phyloP scores from a whole-genome alignment of 306 rosid genomes.

The Sphenostylis stenocarpa region DNA sequence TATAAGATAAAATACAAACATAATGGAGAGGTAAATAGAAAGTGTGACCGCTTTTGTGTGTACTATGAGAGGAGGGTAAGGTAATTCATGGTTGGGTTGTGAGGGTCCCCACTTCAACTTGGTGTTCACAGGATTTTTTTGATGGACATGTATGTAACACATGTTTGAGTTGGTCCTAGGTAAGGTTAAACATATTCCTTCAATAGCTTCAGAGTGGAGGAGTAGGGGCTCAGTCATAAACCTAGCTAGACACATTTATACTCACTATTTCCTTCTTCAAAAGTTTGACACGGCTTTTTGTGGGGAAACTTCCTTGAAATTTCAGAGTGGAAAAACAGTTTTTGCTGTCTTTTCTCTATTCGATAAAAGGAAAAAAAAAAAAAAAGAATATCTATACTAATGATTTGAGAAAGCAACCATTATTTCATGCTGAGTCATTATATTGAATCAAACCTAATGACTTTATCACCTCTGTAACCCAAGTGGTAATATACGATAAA shows the following conservation, averaged over 20 bases:
- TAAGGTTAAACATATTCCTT: slow-evolving; percentile 19
- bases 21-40: too few relatives aligned
- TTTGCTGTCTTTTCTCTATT: slow-evolving; percentile 21
- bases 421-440: slow-evolving; percentile 33
- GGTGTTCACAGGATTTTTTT: background rate
- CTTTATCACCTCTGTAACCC: too few relatives aligned
- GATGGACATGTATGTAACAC: background rate
- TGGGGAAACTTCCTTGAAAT: slow-evolving; percentile 22
- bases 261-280: too few relatives aligned
- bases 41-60: too few relatives aligned
- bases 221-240: background rate
- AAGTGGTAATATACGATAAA: background rate
- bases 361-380: background rate
- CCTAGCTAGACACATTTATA: too few relatives aligned
- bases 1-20: too few relatives aligned
- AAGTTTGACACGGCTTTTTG: too few relatives aligned
- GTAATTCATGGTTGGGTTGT: background rate
- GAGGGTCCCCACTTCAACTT: background rate
- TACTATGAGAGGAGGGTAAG: background rate
- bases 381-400: background rate
- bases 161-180: slow-evolving; percentile 12
- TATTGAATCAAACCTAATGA: slow-evolving; percentile 13
- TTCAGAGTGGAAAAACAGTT: slow-evolving; percentile 12
- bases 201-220: background rate
- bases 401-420: slow-evolving; percentile 46